Evolutionary conservation across 805 yeast species (phyloP).

Genomic region (Candida andamanensis): DNA sequence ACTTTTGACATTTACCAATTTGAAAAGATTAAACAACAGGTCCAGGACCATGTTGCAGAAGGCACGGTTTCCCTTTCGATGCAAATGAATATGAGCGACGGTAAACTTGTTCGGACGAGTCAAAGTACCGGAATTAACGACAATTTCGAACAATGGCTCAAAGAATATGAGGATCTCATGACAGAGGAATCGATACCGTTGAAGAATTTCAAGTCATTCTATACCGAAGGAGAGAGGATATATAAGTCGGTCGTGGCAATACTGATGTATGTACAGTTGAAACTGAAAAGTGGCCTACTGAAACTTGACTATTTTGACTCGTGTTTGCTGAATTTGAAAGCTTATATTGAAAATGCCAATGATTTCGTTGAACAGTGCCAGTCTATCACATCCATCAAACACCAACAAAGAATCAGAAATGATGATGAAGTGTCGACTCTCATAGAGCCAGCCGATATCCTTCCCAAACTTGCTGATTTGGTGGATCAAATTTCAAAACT

Average conservation of each 20-base stretch:
- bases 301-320: constrained; percentile 8
- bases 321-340: constrained; percentile 25
- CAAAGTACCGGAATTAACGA: neutral
- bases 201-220: constrained; percentile 38
- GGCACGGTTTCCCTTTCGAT: no score
- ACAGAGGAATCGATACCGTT: constrained; percentile 41
- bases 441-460: constrained; percentile 4
- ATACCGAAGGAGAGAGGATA: constrained; percentile 53
- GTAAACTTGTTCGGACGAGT: no score
- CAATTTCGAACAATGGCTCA: constrained; percentile 46
- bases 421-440: constrained; percentile 6
- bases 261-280: constrained; percentile 1
- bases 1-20: no score
- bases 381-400: constrained; percentile 45
- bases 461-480: constrained; percentile 28
- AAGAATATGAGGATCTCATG: constrained; percentile 38
- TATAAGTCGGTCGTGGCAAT: neutral
- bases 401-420: constrained; percentile 43
- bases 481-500: constrained; percentile 44
- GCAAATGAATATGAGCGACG: no score
- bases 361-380: constrained; percentile 55
- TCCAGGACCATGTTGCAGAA: no score
- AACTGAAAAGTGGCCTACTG: neutral
- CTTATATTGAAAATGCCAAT: constrained; percentile 41
- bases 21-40: no score